phyloP scores from a whole-genome alignment of 163 green algal genomes.

The Scenedesmus sp. region DNA sequence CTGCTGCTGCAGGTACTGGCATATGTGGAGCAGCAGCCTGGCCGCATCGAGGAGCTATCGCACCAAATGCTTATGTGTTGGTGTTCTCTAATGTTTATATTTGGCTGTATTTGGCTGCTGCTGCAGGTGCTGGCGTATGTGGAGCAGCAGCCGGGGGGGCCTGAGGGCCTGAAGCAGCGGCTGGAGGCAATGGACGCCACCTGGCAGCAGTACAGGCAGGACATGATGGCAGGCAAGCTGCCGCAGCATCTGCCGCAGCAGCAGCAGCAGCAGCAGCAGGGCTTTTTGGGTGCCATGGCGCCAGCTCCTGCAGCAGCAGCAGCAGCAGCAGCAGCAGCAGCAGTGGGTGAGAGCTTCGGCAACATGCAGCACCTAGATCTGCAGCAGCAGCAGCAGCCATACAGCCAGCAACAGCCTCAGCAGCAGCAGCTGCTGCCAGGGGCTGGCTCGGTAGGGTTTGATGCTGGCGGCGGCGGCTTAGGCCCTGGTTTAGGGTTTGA shows the following conservation, averaged over 20 bases:
- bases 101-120: not conserved
- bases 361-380: too few relatives aligned
- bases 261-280: conserved; percentile 6
- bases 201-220: conserved; percentile 33
- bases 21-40: too few relatives aligned
- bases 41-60: too few relatives aligned
- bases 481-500: not conserved
- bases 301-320: not conserved
- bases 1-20: too few relatives aligned
- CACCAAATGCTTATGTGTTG: too few relatives aligned
- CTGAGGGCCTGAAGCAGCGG: not conserved
- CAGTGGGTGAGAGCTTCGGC: not conserved
- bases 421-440: not conserved
- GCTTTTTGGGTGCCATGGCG: not conserved
- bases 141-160: not conserved
- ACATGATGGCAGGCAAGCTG: not conserved
- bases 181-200: conserved; percentile 8
- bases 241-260: conserved; percentile 18
- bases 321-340: not conserved
- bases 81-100: too few relatives aligned
- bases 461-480: not conserved
- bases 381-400: not conserved
- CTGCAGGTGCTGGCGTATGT: conserved; percentile 10
- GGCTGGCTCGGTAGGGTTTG: not conserved
- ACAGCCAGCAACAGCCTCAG: not conserved